Evolutionary conservation across 805 yeast genomes (phyloP), one percentile per base, ranked within the genome.

Genomic region (Hanseniaspora hatyaiensis): DNA sequence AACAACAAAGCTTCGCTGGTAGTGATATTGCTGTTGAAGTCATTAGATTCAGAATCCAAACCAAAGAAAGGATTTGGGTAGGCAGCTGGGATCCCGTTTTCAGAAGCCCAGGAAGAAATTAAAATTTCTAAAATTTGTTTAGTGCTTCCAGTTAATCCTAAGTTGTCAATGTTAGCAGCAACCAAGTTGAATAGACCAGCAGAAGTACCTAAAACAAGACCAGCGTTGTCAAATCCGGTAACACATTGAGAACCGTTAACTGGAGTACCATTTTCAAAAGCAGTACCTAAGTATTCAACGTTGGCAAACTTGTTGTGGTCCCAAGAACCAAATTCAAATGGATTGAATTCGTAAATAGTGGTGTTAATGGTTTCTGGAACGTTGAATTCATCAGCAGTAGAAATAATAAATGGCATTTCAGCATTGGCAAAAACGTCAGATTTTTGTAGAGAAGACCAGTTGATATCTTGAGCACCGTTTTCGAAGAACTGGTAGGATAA

Each of bases 301-400:
- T 81, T 78, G 8, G 78, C 68, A 62, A 87, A 86, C 1, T 82
- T 66, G 50, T 72, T 68, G 18, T 86, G 83, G 58, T 87, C 96
- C 94, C 94, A 86, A 2, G 94, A 78, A 6, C 96, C 96, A 59
- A 87, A 65, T 59, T 80, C 83, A 56, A 67, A 79, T 12, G 94
- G 89, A 46, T 71, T 72, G 55, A 76, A 63, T 53, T 78, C 76
- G 52, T 78, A 76, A 40, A 71, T 74, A 1, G 95, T 83, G 2
- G 94, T 80, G 66, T 84, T 86, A 50, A 83, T 66, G 46, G 82
- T 68, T 6, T 52, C 50, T 2, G 81, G 69, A 18, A 76, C 77
- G 9, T 84, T 84, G 18, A 73, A 68, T 61, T 86, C 68, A 58
- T 77, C 77, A 12, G 79, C 74, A 53, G 73, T 81, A 53, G 73